phyloP scores from a whole-genome alignment of 2,329 filamentous ascomycete species.

The Aspergillus sp. region DNA sequence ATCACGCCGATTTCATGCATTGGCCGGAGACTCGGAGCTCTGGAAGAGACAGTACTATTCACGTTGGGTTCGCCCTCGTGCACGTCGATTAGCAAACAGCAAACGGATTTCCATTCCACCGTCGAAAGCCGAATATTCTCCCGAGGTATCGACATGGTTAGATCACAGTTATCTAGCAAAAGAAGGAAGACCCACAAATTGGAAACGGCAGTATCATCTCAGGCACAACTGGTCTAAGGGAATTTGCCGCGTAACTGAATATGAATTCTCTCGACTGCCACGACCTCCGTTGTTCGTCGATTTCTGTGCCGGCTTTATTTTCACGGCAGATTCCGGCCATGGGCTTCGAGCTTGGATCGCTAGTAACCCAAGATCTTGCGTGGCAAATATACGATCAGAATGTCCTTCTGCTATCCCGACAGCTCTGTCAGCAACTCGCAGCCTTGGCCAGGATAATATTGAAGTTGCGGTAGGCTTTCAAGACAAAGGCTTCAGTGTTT shows the following conservation, averaged over 20 bases:
- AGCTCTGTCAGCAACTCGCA: conserved; percentile 39
- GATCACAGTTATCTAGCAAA: conserved; percentile 53
- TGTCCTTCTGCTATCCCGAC: conserved; percentile 64
- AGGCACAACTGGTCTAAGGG: conserved; percentile 87
- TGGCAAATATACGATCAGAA: conserved; percentile 45
- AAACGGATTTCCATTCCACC: conserved; percentile 35
- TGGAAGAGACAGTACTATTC: conserved; percentile 89
- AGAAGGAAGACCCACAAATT: conserved; percentile 54
- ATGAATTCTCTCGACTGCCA: conserved; percentile 54
- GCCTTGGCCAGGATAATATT: conserved; percentile 39
- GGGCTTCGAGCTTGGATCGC: conserved; percentile 76
- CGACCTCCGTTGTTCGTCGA: conserved; percentile 64
- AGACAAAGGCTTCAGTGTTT: conserved; percentile 66
- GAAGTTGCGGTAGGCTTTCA: conserved; percentile 63
- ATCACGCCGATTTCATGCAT: conserved; percentile 66
- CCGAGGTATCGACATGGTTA: conserved; percentile 54
- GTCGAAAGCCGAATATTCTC: conserved; percentile 45
- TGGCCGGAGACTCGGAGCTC: conserved; percentile 75
- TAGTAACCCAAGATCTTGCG: conserved; percentile 51
- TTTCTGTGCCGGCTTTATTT: conserved; percentile 67
- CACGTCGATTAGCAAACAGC: conserved; percentile 65
- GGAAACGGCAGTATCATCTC: conserved; percentile 84
- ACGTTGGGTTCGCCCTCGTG: conserved; percentile 76
- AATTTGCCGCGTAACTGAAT: conserved; percentile 70
- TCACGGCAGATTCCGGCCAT: conserved; percentile 63